Base-by-base conservation (phyloP, 2,329 filamentous ascomycete species). In the Alternaria panax region DNA sequence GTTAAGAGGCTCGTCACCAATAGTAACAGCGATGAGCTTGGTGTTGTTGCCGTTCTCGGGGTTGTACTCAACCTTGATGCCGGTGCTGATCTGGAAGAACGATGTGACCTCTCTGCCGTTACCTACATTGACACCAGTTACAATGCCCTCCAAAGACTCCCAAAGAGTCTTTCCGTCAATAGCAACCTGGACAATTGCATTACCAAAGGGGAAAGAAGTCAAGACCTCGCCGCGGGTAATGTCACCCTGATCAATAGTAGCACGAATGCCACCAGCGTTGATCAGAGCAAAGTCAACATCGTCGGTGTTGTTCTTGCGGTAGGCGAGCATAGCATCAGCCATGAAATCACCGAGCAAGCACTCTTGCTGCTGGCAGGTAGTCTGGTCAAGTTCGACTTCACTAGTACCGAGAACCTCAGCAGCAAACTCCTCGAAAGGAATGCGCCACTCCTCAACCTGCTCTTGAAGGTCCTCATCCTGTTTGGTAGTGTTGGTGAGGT, bases 141-240 rank as follows among this genome's bases (percentile, higher is more conserved):
- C 81, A 57, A 85, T 81, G 5, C 87, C 88, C 69, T 90, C 87
- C 30, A 90, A 79, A 5, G 86, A 79, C 41, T 82, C 78, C 82
- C 85, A 86, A 5, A 90, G 71, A 42, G 85, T 80, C 8, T 82
- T 77, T 18, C 88, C 88, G 0, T 78, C 78, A 62, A 85, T 80
- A 0, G 71, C 77, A 16, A 89, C 75, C 67, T 89, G 85, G 8
- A 88, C 86, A 20, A 90, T 80, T 43, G 87, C 80, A 74, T 90
- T 90, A 54, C 86, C 85, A 63, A 90, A 90, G 38, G 88, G 88
- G 75, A 90, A 90, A 0, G 86, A 82, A 0, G 86, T 89, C 2
- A 89, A 79, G 5, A 90, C 84, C 60, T 88, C 83, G 53, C 87
- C 87, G 34, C 87, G 85, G 4, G 87, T 90, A 69, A 90, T 84